phyloP scores from a whole-genome alignment of 2,329 filamentous ascomycete genomes.

The Aspergillus alliaceus region DNA sequence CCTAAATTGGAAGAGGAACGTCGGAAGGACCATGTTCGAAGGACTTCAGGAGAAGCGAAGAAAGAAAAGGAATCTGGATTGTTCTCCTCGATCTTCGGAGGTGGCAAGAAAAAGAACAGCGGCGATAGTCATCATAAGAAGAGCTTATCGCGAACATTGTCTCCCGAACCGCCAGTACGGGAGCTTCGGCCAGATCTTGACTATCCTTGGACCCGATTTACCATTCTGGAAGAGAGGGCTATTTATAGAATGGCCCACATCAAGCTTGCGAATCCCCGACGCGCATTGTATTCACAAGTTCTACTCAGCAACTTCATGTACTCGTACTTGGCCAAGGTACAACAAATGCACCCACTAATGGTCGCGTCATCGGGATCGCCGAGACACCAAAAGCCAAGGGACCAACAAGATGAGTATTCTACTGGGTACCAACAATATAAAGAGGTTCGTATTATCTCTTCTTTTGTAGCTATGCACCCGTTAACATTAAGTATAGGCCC shows the following conservation, averaged over 20 bases:
- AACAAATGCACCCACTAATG: constrained; percentile 97
- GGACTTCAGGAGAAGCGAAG: constrained; percentile 65
- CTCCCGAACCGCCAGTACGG: constrained; percentile 75
- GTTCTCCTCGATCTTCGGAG: constrained; percentile 92
- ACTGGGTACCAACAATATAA: constrained; percentile 48
- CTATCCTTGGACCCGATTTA: constrained; percentile 94
- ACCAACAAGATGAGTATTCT: constrained; percentile 45
- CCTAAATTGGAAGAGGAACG: constrained; percentile 69
- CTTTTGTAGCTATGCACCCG: neutral
- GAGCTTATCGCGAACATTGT: constrained; percentile 69
- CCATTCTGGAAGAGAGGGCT: constrained; percentile 89
- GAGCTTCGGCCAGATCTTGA: constrained; percentile 82
- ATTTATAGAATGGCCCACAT: constrained; percentile 99
- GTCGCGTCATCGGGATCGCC: constrained; percentile 78
- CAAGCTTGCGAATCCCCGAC: constrained; percentile 94
- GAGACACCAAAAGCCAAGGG: constrained; percentile 48
- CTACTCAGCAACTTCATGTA: constrained; percentile 99
- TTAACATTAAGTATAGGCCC: constrained; percentile 15
- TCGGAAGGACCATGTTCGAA: constrained; percentile 74
- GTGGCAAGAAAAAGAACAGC: constrained; percentile 82
- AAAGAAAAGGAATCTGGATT: constrained; percentile 85
- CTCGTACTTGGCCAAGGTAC: constrained; percentile 95
- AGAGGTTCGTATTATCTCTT: constrained; percentile 36
- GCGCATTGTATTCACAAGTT: constrained; percentile 90
- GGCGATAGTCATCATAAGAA: constrained; percentile 75